Base-by-base conservation (phyloP, 2,329 filamentous ascomycete species). In the Penicillium glabrum region DNA sequence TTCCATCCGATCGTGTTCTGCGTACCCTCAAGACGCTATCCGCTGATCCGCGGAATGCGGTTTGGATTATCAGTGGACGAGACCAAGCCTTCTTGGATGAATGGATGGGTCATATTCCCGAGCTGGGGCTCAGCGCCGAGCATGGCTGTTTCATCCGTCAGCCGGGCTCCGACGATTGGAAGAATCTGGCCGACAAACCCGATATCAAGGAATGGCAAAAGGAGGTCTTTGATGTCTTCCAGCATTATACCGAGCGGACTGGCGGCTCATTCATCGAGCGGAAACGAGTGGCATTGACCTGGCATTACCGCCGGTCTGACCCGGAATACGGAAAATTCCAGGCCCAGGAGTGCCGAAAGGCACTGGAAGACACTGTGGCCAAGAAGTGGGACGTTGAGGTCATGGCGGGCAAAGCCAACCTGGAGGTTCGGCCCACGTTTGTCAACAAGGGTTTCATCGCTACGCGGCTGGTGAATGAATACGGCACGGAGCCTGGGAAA, bases 391-490 rank as follows among this genome's bases (percentile, higher is more conserved):
- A 96, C 47, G 90, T 98, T 3, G 93, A 98, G 68, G 92, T 99
- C 58, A 98, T 98, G 92, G 85, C 87, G 0, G 95, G 95, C 67
- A 99, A 98, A 79, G 93, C 93, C 60, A 98, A 98, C 72, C 82
- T 99, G 26, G 95, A 99, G 76, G 93, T 98, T 31, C 88, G 95
- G n/a, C 93, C 93, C 27, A 93, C 88, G 1, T 96, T 96, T 69
- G 92, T 99, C 78, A 98, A 98, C 82, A 99, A 99, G 80, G 95
- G 95, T 29, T 92, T 96, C 75, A 98, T 98, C 62, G 90, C 88
- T 16, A 93, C 91, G 77, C 86, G 88, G 6, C 82, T 99, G 19
- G 87, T 98, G 37, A 79, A 85, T 23, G 86, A 87, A 47, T 96
- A 96, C 74, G 86, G 80, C 41, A 72, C 65, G 7, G 78, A 76